Evolutionary conservation across 768 basidiomycete genomes (phyloP), one percentile per base, ranked within the genome.

Genomic region (Trametopsis cervina): DNA sequence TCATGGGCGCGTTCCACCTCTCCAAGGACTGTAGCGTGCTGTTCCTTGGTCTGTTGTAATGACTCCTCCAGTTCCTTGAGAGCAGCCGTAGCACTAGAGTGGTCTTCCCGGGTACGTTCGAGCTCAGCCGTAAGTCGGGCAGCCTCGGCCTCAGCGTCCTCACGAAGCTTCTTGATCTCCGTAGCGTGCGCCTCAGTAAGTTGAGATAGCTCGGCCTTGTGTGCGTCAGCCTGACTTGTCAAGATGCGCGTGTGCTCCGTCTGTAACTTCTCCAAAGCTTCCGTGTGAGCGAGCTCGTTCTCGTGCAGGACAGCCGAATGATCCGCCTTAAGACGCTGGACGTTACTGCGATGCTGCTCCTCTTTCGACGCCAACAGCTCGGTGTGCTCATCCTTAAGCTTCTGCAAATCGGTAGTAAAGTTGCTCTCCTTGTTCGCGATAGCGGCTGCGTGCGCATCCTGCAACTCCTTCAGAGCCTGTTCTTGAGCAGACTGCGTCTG

Each of bases 401-500:
- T 74, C 56, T 85, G 81, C 27, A 86, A 58, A 61, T 89, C 81
- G 46, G 83, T 81, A 1, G 70, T 59, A 49, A 83, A 81, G 29
- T 77, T 72, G 6, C 70, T 65, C 56, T 91, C 86, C 64, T 83
- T 85, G 51, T 80, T 74, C 13, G 73, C 57, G 48, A 89, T 73
- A 11, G 81, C 81, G 10, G 80, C 73, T 0, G 75, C 67, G 55
- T 91, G 85, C 56, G 86, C 87, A 15, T 84, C 81, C 57, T 85
- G 84, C 22, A 92, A 72, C 23, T 75, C 75, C 45, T 80, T 69
- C 46, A 94, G 63, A 21, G 80, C 78, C 7, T 73, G 50, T 37
- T 75, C 75, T 47, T 80, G 80, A 36, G 83, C 72, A 11, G 83
- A 81, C 61, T 89, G 72, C 4, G 87, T 86, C 59, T 86, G 85